phyloP scores from a whole-genome alignment of 176 grass and related monocot genomes.

The Avena eriantha region DNA sequence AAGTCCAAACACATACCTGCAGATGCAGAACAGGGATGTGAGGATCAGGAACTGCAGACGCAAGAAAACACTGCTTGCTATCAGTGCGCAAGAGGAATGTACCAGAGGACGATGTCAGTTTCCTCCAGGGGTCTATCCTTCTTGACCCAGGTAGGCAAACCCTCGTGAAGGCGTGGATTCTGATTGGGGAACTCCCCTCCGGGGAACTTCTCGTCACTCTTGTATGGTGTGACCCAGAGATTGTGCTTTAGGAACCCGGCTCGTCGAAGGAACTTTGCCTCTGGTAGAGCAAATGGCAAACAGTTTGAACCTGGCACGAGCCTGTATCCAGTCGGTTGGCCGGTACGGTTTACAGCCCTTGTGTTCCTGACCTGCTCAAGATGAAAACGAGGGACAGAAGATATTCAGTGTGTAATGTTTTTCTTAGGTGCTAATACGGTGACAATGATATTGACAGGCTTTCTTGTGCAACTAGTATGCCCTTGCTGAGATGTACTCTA shows the following conservation, averaged over 20 bases:
- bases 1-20: constrained; percentile 92
- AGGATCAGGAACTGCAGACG: not conserved
- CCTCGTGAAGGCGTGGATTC: constrained; percentile 92
- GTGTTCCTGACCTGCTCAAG: constrained; percentile 83
- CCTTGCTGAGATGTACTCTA: constrained; percentile 15
- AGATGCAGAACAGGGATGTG: not conserved
- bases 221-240: constrained; percentile 96
- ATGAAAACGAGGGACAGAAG: not conserved
- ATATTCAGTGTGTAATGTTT: not conserved
- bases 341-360: constrained; percentile 86
- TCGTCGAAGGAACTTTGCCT: constrained; percentile 92
- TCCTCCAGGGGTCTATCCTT: constrained; percentile 91
- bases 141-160: constrained; percentile 94
- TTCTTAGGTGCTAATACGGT: not conserved
- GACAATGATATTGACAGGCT: not conserved
- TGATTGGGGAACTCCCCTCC: constrained; percentile 98
- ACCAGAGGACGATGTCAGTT: constrained; percentile 98
- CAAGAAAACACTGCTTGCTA: not conserved
- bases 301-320: constrained; percentile 95
- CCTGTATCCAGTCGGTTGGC: constrained; percentile 96
- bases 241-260: constrained; percentile 99
- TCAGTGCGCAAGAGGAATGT: not conserved
- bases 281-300: constrained; percentile 67
- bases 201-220: constrained; percentile 85
- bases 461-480: not conserved